Evolutionary conservation across 2,329 filamentous ascomycete genomes (phyloP).

Genomic region (Pyrenochaeta sp.): DNA sequence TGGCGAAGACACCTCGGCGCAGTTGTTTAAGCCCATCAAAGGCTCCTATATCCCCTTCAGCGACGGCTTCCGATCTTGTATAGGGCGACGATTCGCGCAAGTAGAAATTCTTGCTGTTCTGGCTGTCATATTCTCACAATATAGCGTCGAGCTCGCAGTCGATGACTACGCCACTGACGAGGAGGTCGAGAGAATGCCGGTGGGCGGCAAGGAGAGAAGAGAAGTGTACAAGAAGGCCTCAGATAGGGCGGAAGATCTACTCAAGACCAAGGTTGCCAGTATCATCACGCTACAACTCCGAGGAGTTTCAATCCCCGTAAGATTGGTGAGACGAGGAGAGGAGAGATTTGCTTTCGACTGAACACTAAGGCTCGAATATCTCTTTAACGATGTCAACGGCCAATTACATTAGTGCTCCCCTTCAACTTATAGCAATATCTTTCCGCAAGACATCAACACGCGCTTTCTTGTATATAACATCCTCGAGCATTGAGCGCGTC

Average conservation of each 20-base stretch:
- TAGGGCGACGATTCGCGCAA: constrained; percentile 65
- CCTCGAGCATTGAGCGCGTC: background rate
- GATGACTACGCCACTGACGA: constrained; percentile 55
- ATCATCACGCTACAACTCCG: constrained; percentile 76
- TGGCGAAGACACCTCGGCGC: constrained; percentile 68
- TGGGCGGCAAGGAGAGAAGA: constrained; percentile 58
- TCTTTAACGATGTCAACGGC: background rate
- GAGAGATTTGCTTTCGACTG: constrained; percentile 67
- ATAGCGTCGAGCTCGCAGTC: constrained; percentile 76
- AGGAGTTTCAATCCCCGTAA: constrained; percentile 68
- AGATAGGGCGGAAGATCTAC: constrained; percentile 59
- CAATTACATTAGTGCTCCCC: background rate
- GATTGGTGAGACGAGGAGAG: constrained; percentile 72
- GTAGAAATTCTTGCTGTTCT: constrained; percentile 64
- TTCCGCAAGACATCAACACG: background rate
- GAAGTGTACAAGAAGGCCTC: constrained; percentile 70
- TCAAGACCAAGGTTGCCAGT: constrained; percentile 65
- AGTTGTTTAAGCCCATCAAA: constrained; percentile 61
- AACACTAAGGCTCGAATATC: background rate
- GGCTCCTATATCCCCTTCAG: constrained; percentile 66
- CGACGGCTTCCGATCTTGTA: constrained; percentile 63
- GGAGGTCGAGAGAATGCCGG: constrained; percentile 50
- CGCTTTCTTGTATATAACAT: background rate
- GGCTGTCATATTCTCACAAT: constrained; percentile 62
- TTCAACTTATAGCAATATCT: background rate